phyloP scores from a whole-genome alignment of 2,329 filamentous ascomycete species.

The Periconia sp. region DNA sequence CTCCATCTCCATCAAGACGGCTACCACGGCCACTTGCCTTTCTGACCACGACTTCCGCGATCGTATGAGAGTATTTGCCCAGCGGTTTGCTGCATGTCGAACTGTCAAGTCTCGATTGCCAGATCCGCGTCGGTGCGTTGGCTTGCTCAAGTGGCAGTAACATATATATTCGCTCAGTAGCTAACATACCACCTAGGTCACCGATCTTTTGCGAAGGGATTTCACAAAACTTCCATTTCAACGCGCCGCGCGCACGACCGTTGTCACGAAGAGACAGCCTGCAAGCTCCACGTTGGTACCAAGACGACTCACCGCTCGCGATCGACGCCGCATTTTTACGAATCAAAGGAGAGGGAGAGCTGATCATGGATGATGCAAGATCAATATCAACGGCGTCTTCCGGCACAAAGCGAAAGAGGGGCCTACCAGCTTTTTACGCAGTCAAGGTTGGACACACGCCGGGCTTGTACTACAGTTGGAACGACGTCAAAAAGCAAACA shows the following conservation, averaged over 20 bases:
- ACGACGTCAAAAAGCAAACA: conserved; percentile 66
- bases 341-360: conserved; percentile 1
- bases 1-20: conserved; percentile 1
- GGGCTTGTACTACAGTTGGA: conserved; percentile 69
- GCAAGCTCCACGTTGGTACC: conserved; percentile 8
- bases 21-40: neutral
- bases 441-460: conserved; percentile 66
- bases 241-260: neutral
- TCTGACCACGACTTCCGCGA: neutral
- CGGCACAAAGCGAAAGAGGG: conserved; percentile 61
- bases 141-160: too few relatives aligned
- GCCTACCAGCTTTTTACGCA: conserved; percentile 66
- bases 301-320: conserved; percentile 3
- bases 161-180: too few relatives aligned
- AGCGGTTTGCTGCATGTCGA: conserved; percentile 9
- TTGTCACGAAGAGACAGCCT: neutral
- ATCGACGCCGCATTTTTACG: neutral
- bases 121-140: conserved; percentile 14
- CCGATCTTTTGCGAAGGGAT: conserved; percentile 11
- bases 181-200: conserved; percentile 1
- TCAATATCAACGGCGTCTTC: conserved; percentile 38
- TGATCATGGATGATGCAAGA: conserved; percentile 24
- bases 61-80: conserved; percentile 17
- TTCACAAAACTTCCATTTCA: conserved; percentile 4
- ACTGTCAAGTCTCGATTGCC: conserved; percentile 3